Conservation (phyloP, 768 basidiomycete genomes). For the Suillus ampliporus region DNA sequence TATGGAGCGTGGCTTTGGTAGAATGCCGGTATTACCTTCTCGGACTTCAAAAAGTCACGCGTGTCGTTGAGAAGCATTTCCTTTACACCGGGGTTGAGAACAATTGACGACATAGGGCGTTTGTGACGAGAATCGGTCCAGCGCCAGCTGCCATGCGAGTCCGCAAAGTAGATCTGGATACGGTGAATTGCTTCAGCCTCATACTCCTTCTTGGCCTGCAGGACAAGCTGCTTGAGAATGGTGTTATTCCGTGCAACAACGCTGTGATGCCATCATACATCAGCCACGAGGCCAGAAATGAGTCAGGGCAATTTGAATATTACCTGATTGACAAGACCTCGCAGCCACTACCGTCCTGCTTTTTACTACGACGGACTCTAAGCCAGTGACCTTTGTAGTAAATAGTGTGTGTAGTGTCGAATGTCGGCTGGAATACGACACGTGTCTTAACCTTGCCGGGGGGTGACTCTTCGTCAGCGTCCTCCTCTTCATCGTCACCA, state of each 20-base stretch:
- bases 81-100: constrained; percentile 87
- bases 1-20: constrained; percentile 12
- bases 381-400: constrained; percentile 88
- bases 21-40: constrained; percentile 59
- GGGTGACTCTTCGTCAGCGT: constrained; percentile 53
- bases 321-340: constrained; percentile 82
- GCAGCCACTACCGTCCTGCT: constrained; percentile 69
- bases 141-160: constrained; percentile 86
- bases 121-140: constrained; percentile 90
- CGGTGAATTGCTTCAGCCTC: constrained; percentile 87
- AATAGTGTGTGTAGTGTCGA: constrained; percentile 88
- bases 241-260: constrained; percentile 85
- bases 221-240: constrained; percentile 86
- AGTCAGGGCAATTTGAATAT: constrained; percentile 23
- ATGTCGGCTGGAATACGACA: constrained; percentile 87
- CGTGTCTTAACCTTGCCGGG: constrained; percentile 76
- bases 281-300: constrained; percentile 8
- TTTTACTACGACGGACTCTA: constrained; percentile 71
- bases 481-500: constrained; percentile 49
- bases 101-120: constrained; percentile 86
- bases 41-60: constrained; percentile 81
- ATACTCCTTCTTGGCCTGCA: constrained; percentile 89
- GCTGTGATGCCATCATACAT: constrained; percentile 42
- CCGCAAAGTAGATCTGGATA: constrained; percentile 90
- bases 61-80: constrained; percentile 87